Percentiles rank a stretch among this genome's conserved stretches.
Evolutionary conservation across 805 yeast species (phyloP).

Genomic region (Grigorovia yakushimaensis): DNA sequence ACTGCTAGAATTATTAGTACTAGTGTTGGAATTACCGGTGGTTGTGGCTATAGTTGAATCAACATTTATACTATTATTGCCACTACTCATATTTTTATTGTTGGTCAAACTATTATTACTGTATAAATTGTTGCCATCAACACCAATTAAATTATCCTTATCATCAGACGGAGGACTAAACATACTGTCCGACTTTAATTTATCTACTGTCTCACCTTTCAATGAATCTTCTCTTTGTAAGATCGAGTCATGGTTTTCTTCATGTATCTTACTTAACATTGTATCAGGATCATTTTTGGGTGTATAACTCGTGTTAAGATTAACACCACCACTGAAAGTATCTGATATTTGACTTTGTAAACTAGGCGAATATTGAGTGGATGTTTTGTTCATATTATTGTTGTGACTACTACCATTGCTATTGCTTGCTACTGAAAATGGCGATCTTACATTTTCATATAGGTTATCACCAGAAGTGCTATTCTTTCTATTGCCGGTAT

Average conservation of each 20-base stretch:
- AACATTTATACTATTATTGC: background rate
- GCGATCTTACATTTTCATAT: background rate
- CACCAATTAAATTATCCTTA: background rate
- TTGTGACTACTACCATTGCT: background rate
- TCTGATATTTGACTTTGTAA: constrained; percentile 2
- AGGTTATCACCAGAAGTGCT: background rate
- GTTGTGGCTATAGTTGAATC: background rate
- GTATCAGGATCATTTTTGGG: constrained; percentile 1
- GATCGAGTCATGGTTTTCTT: background rate
- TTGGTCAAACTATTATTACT: background rate
- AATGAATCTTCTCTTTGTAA: background rate
- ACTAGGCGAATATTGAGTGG: constrained; percentile 4
- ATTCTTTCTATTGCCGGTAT: background rate
- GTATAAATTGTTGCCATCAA: background rate
- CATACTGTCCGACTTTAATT: background rate
- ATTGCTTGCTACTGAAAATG: background rate
- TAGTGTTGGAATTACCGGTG: background rate
- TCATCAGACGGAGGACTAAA: background rate
- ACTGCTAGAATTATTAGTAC: background rate
- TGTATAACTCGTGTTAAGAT: constrained; percentile 1
- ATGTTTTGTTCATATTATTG: background rate
- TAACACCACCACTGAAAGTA: constrained; percentile 1
- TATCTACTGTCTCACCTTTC: background rate
- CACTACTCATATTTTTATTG: background rate
- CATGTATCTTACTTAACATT: background rate